Percentiles rank a stretch among this genome's conserved stretches.
Evolutionary conservation across 352 stramenopile genomes (phyloP).

Genomic region (Globisporangium radiosum): DNA sequence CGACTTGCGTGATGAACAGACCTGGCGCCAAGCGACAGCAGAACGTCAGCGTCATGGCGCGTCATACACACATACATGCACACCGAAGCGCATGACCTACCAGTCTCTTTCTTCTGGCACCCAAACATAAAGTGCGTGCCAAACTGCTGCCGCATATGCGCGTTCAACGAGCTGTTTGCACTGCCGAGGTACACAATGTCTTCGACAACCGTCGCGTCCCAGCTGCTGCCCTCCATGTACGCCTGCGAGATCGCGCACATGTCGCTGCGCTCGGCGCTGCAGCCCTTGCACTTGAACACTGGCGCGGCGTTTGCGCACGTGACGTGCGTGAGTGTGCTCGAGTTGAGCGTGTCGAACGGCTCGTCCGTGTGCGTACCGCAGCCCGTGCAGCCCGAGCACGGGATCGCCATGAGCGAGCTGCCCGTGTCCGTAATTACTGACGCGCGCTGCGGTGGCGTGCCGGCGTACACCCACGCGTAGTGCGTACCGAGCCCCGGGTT

Average conservation of each 20-base stretch:
- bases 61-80: neutral
- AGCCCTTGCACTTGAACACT: constrained; percentile 61
- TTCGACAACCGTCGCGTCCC: constrained; percentile 72
- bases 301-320: constrained; percentile 35
- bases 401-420: constrained; percentile 73
- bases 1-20: constrained; percentile 78
- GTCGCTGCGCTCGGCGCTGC: constrained; percentile 23
- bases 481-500: constrained; percentile 74
- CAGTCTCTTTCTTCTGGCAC: constrained; percentile 69
- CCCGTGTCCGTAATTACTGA: constrained; percentile 83
- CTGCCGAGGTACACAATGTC: constrained; percentile 77
- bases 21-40: constrained; percentile 9
- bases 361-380: constrained; percentile 76
- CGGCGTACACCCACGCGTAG: constrained; percentile 80
- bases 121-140: constrained; percentile 79
- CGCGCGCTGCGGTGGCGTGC: constrained; percentile 68
- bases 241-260: constrained; percentile 64
- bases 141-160: constrained; percentile 44
- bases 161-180: constrained; percentile 39
- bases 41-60: too few relatives aligned
- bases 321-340: constrained; percentile 64
- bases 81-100: constrained; percentile 9
- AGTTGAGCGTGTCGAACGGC: constrained; percentile 50
- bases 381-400: constrained; percentile 58
- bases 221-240: constrained; percentile 85